These are phyloP conservation scores for Omphalea diandra DNA, from an alignment of 441 rosid genomes.

Conservation along the genomic window DNA sequence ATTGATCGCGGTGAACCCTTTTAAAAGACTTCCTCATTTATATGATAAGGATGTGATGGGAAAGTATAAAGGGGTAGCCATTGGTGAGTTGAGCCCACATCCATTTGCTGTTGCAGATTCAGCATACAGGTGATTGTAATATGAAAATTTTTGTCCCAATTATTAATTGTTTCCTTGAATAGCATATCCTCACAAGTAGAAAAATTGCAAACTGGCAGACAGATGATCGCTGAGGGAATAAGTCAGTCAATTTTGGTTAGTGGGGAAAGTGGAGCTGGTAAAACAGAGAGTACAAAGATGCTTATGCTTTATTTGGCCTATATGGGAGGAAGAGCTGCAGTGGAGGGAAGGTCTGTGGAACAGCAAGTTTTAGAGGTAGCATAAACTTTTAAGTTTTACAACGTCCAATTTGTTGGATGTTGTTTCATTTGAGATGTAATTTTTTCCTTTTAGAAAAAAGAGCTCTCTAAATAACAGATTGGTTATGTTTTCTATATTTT, in stretches of 20 bases:
- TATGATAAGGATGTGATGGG: constrained; percentile 89
- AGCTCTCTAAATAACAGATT: constrained; percentile 7
- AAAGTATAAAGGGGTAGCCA: constrained; percentile 84
- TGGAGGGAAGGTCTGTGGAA: constrained; percentile 91
- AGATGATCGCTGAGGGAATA: constrained; percentile 76
- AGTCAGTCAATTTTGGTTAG: constrained; percentile 96
- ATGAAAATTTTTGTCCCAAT: not conserved
- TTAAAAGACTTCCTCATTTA: constrained; percentile 84
- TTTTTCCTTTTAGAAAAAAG: constrained; percentile 20
- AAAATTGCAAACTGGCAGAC: constrained; percentile 47
- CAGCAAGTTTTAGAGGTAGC: constrained; percentile 93
- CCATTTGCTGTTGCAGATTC: constrained; percentile 98
- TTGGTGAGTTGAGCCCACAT: constrained; percentile 94
- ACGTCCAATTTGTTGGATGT: constrained; percentile 12
- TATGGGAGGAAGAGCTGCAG: constrained; percentile 94
- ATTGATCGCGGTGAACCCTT: constrained; percentile 96
- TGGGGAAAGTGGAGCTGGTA: constrained; percentile 99
- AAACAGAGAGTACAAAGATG: constrained; percentile 93
- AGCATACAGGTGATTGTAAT: constrained; percentile 66
- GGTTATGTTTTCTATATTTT: constrained; percentile 8
- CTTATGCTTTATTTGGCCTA: constrained; percentile 97
- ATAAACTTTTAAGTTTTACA: not conserved
- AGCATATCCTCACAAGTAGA: constrained; percentile 17
- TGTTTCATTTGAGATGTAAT: constrained; percentile 2
- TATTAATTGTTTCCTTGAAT: constrained; percentile 2